These are phyloP conservation scores for Linnemannia exigua DNA, from an alignment of 192 early-diverging fungal species.

Conservation along the genomic window DNA sequence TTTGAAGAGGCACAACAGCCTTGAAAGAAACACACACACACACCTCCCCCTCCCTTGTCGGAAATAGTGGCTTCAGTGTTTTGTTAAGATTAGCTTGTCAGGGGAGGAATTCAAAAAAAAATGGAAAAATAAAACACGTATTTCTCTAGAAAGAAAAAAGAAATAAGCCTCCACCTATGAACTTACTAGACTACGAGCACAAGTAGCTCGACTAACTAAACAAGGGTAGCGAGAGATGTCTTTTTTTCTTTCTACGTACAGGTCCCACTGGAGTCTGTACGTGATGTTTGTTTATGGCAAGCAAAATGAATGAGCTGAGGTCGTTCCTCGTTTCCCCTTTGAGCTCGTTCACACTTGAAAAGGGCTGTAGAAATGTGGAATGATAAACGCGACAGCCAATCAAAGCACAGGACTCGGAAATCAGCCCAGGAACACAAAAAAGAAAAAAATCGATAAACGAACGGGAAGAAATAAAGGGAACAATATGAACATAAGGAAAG, in stretches of 20 bases:
- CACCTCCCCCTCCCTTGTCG: too few relatives aligned
- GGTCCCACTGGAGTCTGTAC: background rate
- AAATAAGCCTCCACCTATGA: too few relatives aligned
- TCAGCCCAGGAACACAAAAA: slow-evolving; percentile 11
- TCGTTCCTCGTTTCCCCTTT: background rate
- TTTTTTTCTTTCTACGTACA: background rate
- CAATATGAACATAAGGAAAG: background rate
- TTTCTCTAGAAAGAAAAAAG: too few relatives aligned
- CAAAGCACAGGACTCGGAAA: background rate
- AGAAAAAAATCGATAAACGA: too few relatives aligned
- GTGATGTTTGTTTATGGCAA: background rate
- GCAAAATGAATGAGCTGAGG: background rate
- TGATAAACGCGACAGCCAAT: slow-evolving; percentile 36
- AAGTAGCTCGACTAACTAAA: too few relatives aligned
- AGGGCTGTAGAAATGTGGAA: slow-evolving; percentile 19
- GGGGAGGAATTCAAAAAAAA: too few relatives aligned
- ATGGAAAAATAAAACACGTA: too few relatives aligned
- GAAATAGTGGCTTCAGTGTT: too few relatives aligned
- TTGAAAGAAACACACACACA: too few relatives aligned
- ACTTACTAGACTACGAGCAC: too few relatives aligned
- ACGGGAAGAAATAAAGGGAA: slow-evolving; percentile 4
- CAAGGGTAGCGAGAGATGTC: background rate
- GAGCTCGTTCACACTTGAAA: background rate
- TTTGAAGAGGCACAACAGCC: too few relatives aligned
- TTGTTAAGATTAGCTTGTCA: too few relatives aligned